Percentiles rank a stretch among this genome's conserved stretches.
phyloP scores from a whole-genome alignment of 1,284 basidiomycete species.

The Rhodotorula glutinis region DNA sequence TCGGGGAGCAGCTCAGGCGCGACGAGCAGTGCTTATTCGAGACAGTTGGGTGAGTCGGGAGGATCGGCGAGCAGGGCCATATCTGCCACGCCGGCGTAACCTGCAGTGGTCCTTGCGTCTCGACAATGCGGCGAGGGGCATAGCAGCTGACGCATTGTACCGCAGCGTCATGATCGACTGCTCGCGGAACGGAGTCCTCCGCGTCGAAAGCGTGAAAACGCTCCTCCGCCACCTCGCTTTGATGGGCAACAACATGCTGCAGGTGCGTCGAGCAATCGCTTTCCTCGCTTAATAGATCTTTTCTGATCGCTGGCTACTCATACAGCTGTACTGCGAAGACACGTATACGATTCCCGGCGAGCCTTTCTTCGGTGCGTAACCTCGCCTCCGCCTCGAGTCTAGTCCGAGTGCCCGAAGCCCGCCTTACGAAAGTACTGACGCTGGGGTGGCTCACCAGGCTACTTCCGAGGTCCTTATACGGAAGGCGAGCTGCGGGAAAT shows the following conservation, averaged over 20 bases:
- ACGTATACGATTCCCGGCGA: conserved; percentile 48
- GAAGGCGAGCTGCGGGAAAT: conserved; percentile 46
- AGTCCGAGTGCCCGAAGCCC: too few species aligned
- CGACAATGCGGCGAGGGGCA: too few species aligned
- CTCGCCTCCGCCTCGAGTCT: background rate
- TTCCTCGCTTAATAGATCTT: too few species aligned
- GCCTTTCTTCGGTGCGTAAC: conserved; percentile 48
- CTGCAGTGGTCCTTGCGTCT: too few species aligned
- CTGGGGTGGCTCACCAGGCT: too few species aligned
- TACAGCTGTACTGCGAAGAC: conserved; percentile 42
- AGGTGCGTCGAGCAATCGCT: conserved; percentile 26
- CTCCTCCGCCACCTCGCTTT: conserved; percentile 46
- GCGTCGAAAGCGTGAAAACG: conserved; percentile 43
- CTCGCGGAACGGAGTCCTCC: conserved; percentile 49
- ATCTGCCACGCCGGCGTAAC: too few species aligned
- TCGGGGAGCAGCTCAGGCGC: conserved; percentile 27
- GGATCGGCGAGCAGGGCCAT: too few species aligned
- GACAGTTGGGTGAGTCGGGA: conserved; percentile 31
- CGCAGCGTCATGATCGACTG: conserved; percentile 50
- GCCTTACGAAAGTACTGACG: too few species aligned
- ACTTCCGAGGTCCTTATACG: conserved; percentile 39
- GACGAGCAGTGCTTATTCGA: conserved; percentile 39
- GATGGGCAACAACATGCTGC: conserved; percentile 48
- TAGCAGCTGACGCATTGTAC: too few species aligned
- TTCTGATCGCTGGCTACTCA: background rate